Percentiles rank a stretch among this genome's conserved stretches.
phyloP scores from a whole-genome alignment of 805 yeast genomes.

The Candida multigemmis region DNA sequence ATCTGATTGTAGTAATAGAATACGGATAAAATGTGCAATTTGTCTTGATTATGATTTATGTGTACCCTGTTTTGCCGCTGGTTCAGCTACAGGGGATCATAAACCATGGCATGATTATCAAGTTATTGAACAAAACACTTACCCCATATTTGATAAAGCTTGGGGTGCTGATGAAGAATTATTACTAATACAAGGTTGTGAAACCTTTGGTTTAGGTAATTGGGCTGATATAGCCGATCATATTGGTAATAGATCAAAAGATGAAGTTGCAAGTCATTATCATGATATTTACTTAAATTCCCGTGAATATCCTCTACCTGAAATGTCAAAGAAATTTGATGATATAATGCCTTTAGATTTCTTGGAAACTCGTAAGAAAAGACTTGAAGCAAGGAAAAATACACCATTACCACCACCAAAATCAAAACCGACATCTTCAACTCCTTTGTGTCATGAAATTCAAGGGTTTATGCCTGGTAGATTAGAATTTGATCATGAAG shows the following conservation, averaged over 20 bases:
- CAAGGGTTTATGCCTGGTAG: conserved; percentile 99
- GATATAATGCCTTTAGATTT: conserved; percentile 60
- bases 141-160: conserved; percentile 79
- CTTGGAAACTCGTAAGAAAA: conserved; percentile 49
- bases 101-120: conserved; percentile 91
- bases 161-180: conserved; percentile 99
- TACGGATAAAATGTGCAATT: conserved; percentile 83
- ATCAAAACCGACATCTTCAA: conserved; percentile 82
- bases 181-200: conserved; percentile 82
- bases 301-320: conserved; percentile 79
- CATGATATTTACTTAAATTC: conserved; percentile 60
- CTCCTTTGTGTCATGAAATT: conserved; percentile 92
- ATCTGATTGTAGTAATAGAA: conserved; percentile 90
- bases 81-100: conserved; percentile 72
- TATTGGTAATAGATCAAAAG: conserved; percentile 85
- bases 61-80: conserved; percentile 92
- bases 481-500: conserved; percentile 91
- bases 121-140: conserved; percentile 89
- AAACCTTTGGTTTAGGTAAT: conserved; percentile 85
- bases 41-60: conserved; percentile 95
- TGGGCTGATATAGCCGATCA: conserved; percentile 99
- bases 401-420: conserved; percentile 76
- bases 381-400: conserved; percentile 67
- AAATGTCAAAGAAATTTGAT: conserved; percentile 60
- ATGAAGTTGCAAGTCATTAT: conserved; percentile 86